Evolutionary conservation across 768 basidiomycete genomes (phyloP).

Genomic region (Chiua virens): DNA sequence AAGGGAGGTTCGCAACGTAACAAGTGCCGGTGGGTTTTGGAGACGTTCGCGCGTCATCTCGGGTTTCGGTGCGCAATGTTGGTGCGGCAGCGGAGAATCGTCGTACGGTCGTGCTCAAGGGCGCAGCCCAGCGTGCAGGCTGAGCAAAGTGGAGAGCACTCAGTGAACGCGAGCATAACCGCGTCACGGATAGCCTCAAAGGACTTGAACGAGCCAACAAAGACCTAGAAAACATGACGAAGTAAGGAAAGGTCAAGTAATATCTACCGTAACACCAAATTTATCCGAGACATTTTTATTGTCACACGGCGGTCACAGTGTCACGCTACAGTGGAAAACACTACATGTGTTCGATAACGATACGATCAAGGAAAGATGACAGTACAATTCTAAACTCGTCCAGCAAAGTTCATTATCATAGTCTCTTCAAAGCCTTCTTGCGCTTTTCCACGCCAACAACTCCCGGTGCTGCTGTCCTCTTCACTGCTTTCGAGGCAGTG

Average conservation of each 20-base stretch:
- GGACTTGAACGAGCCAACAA: conserved; percentile 17
- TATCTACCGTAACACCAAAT: neutral
- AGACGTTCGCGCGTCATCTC: neutral
- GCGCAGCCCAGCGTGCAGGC: neutral
- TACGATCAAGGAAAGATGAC: neutral
- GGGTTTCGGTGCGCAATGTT: conserved; percentile 1
- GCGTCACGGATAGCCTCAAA: conserved; percentile 8
- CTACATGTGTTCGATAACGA: conserved; percentile 4
- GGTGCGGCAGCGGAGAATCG: conserved; percentile 17
- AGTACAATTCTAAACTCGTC: conserved; percentile 6
- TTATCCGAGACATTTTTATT: conserved; percentile 10
- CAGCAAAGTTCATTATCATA: conserved; percentile 39
- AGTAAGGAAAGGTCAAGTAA: neutral
- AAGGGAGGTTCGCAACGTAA: conserved; percentile 58
- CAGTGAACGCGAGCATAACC: conserved; percentile 14
- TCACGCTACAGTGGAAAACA: conserved; percentile 9
- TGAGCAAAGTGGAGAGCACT: conserved; percentile 6
- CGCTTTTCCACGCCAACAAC: conserved; percentile 71
- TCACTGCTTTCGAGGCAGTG: conserved; percentile 59
- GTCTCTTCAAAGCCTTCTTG: conserved; percentile 84
- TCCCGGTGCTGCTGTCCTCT: conserved; percentile 58
- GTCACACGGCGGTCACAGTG: conserved; percentile 26
- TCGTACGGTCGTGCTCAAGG: conserved; percentile 9
- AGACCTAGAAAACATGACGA: conserved; percentile 23
- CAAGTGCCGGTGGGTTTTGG: conserved; percentile 37